Conservation (phyloP, 1,284 basidiomycete genomes). For the Vanrija humicola region DNA sequence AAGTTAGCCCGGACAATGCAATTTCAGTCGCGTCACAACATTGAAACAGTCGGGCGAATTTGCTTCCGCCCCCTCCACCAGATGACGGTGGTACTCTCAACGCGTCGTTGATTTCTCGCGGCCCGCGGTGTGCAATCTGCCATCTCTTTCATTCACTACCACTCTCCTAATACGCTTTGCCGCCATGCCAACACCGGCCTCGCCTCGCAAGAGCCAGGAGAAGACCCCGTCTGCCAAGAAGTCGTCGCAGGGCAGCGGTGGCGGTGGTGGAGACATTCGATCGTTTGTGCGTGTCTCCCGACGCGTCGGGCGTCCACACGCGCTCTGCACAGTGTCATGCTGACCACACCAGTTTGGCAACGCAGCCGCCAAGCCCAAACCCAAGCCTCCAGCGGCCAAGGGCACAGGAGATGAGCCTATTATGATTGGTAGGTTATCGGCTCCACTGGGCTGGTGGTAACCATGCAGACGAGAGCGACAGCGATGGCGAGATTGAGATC, state of each 20-base stretch:
- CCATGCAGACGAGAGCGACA: constrained; percentile 38
- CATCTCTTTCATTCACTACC: not conserved
- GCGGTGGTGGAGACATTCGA: constrained; percentile 25
- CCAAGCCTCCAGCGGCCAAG: not conserved
- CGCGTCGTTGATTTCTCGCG: constrained; percentile 5
- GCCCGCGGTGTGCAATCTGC: not conserved
- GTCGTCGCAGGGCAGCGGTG: constrained; percentile 4
- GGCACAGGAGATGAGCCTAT: constrained; percentile 7
- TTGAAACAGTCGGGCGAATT: not conserved
- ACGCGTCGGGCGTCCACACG: not conserved
- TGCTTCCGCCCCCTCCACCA: constrained; percentile 8
- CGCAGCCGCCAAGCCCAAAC: constrained; percentile 20
- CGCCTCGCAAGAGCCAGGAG: constrained; percentile 18
- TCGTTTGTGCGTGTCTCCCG: constrained; percentile 20
- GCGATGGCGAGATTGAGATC: constrained; percentile 34
- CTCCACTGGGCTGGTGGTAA: not conserved
- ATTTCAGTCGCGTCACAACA: not conserved
- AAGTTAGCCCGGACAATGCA: not conserved
- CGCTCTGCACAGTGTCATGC: too few relatives aligned
- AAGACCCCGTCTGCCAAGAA: not conserved
- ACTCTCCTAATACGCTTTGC: not conserved
- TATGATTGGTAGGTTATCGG: constrained; percentile 3
- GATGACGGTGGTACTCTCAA: constrained; percentile 13
- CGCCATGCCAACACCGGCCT: constrained; percentile 9
- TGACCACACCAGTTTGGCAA: constrained; percentile 9